Conservation (phyloP, 768 basidiomycete genomes). For the Amanita pallidorosea region DNA sequence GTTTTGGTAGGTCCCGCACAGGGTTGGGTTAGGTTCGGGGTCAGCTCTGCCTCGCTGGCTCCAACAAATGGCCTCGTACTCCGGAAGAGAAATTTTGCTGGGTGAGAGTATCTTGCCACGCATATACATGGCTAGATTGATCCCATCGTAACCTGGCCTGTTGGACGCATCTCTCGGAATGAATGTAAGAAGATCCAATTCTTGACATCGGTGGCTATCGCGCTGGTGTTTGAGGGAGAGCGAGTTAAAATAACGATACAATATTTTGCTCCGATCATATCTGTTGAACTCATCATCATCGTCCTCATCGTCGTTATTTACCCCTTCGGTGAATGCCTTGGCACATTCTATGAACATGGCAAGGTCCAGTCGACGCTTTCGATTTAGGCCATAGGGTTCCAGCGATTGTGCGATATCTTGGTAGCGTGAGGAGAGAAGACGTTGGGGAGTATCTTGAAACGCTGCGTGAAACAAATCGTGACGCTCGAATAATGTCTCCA, state of each 20-base stretch:
- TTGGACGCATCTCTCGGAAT: conserved; percentile 23
- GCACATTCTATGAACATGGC: conserved; percentile 26
- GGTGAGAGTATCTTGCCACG: conserved; percentile 25
- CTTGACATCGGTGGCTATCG: conserved; percentile 15
- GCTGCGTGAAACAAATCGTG: conserved; percentile 24
- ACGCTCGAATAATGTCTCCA: conserved; percentile 22
- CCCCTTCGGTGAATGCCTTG: conserved; percentile 15
- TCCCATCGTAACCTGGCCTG: conserved; percentile 9
- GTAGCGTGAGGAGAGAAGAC: conserved; percentile 22
- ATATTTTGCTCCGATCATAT: conserved; percentile 15
- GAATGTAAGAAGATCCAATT: conserved; percentile 25
- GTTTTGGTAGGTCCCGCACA: conserved; percentile 16
- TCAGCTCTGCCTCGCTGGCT: conserved; percentile 29
- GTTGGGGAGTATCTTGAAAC: conserved; percentile 19
- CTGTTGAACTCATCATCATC: conserved; percentile 1
- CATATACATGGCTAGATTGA: conserved; percentile 16
- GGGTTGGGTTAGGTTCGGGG: conserved; percentile 19
- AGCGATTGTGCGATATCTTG: conserved; percentile 18
- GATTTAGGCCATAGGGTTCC: conserved; percentile 19
- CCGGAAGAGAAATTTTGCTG: conserved; percentile 21
- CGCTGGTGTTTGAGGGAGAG: conserved; percentile 19
- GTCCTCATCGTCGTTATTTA: neutral
- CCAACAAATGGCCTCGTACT: conserved; percentile 34
- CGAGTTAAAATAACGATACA: conserved; percentile 20
- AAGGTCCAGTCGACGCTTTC: conserved; percentile 17